These are phyloP conservation scores for Starmerella scarabaei DNA, from an alignment of 805 yeast genomes.

Conservation along the genomic window DNA sequence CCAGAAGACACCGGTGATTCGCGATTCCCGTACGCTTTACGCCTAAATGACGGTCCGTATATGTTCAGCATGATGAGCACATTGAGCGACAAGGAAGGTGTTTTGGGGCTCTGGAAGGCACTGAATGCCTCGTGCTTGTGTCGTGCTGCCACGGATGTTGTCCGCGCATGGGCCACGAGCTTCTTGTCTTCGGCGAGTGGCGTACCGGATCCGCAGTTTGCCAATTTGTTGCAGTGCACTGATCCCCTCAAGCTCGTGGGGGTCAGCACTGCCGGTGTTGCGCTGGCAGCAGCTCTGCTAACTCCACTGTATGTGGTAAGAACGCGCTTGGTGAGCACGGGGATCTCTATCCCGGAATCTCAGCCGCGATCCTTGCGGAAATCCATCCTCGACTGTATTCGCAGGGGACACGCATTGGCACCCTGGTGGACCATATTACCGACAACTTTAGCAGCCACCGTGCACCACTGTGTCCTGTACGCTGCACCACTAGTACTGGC, in stretches of 20 bases:
- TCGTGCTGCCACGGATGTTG: slow-evolving; percentile 57
- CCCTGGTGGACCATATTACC: slow-evolving; percentile 56
- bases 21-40: slow-evolving; percentile 12
- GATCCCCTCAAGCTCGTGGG: slow-evolving; percentile 58
- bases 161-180: slow-evolving; percentile 89
- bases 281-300: slow-evolving; percentile 55
- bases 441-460: slow-evolving; percentile 50
- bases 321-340: slow-evolving; percentile 61
- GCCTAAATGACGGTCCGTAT: slow-evolving; percentile 22
- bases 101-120: slow-evolving; percentile 52
- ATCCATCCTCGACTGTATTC: slow-evolving; percentile 37
- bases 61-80: slow-evolving; percentile 29
- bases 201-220: slow-evolving; percentile 78
- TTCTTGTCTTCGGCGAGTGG: slow-evolving; percentile 66
- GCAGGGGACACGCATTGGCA: slow-evolving; percentile 33
- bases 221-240: slow-evolving; percentile 64
- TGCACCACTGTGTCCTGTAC: slow-evolving; percentile 47
- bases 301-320: slow-evolving; percentile 75
- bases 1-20: background rate
- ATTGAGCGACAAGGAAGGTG: slow-evolving; percentile 53
- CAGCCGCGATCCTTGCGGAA: slow-evolving; percentile 56
- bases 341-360: slow-evolving; percentile 31
- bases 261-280: slow-evolving; percentile 57
- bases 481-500: slow-evolving; percentile 50
- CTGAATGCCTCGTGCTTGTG: slow-evolving; percentile 67